These are phyloP conservation scores for Quercus phellos DNA, from an alignment of 331 rosid genomes.

Conservation along the genomic window DNA sequence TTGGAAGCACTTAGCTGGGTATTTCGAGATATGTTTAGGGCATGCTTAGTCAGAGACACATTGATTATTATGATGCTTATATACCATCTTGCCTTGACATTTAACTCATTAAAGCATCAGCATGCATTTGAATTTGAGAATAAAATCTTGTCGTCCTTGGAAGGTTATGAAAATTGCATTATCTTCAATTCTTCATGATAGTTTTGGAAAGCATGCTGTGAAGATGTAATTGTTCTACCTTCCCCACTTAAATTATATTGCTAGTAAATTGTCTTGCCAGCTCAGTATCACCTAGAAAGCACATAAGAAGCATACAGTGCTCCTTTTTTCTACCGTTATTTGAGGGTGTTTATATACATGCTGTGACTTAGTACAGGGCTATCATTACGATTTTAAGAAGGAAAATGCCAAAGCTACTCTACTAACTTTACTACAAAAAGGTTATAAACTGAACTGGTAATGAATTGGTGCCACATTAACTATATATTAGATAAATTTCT, in stretches of 20 bases:
- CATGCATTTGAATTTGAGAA: neutral
- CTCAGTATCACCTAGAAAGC: slow-evolving; percentile 4
- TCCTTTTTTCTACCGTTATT: neutral
- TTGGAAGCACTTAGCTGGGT: neutral
- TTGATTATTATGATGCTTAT: neutral
- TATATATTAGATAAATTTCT: too few relatives aligned
- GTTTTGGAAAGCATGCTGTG: neutral
- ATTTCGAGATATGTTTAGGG: neutral
- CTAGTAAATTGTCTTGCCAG: neutral
- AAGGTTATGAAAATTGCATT: neutral
- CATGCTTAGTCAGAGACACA: neutral
- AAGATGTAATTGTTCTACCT: neutral
- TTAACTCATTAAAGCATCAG: neutral
- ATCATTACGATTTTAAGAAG: neutral
- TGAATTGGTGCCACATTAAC: too few relatives aligned
- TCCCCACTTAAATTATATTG: neutral
- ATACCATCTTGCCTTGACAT: neutral
- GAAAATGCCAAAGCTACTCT: too few relatives aligned
- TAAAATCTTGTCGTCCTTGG: neutral
- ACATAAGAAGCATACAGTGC: neutral
- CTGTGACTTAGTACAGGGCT: neutral
- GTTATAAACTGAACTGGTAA: too few relatives aligned
- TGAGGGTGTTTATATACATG: neutral
- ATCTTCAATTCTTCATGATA: neutral
- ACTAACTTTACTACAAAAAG: too few relatives aligned